Conservation (phyloP, 176 grass and related monocot genomes). For the Oryza glumipatula region DNA sequence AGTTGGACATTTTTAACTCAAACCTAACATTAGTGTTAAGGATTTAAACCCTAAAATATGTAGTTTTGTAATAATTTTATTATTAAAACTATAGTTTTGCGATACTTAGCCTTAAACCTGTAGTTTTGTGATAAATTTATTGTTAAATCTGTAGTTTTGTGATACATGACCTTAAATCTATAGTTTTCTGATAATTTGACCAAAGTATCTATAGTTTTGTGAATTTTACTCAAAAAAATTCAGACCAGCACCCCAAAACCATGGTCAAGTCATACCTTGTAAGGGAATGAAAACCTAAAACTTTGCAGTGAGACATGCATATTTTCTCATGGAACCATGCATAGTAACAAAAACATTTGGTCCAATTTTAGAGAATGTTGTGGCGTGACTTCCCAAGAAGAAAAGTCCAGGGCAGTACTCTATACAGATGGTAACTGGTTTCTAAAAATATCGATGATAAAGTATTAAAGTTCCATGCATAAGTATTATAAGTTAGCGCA, state of each 20-base stretch:
- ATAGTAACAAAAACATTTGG: neutral
- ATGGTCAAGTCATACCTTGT: slow-evolving; percentile 7
- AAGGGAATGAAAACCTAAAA: neutral
- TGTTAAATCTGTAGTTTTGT: too few relatives aligned
- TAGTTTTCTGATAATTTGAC: too few relatives aligned
- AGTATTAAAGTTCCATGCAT: neutral
- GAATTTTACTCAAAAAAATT: neutral
- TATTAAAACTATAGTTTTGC: too few relatives aligned
- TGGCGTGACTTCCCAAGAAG: neutral
- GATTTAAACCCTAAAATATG: too few relatives aligned
- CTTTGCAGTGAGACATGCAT: neutral
- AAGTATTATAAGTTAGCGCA: neutral
- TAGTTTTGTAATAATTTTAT: too few relatives aligned
- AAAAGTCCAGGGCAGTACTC: neutral
- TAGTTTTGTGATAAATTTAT: too few relatives aligned
- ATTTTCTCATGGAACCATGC: slow-evolving; percentile 4
- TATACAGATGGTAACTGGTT: slow-evolving; percentile 4
- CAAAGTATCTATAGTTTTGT: too few relatives aligned
- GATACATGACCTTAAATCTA: too few relatives aligned
- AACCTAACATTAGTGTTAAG: too few relatives aligned
- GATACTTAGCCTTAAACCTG: too few relatives aligned
- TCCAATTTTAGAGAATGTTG: neutral
- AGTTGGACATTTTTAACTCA: too few relatives aligned
- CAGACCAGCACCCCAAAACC: neutral
- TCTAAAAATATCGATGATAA: neutral